A percentile compares a stretch with the other conserved stretches of the same genome.
phyloP scores from a whole-genome alignment of 495 filamentous ascomycete species.

The Penicillium bovifimosum region DNA sequence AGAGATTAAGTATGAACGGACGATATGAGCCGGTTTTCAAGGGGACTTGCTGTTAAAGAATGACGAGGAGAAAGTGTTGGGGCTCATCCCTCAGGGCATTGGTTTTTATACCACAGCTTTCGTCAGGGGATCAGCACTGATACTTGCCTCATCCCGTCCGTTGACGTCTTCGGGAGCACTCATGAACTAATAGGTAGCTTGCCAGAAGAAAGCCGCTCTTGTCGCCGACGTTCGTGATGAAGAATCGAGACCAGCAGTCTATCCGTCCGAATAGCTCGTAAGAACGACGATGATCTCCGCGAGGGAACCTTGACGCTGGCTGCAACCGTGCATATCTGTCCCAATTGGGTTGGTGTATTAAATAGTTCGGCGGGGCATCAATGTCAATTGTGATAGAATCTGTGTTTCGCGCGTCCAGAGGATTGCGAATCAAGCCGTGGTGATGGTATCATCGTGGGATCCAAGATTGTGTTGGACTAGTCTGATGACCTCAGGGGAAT shows the following conservation, averaged over 20 bases:
- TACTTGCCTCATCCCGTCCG: neutral
- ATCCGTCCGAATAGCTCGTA: conserved; percentile 1
- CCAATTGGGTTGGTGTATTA: neutral
- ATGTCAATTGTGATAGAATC: neutral
- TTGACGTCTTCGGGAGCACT: neutral
- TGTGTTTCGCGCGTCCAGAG: neutral
- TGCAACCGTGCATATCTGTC: neutral
- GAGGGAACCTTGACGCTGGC: neutral
- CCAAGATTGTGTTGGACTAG: neutral
- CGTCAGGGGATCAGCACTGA: neutral
- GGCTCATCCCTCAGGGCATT: conserved; percentile 2
- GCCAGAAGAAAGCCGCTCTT: neutral
- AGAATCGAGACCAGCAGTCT: conserved; percentile 12
- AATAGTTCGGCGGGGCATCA: conserved; percentile 10
- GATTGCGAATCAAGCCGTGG: neutral
- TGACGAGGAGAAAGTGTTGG: conserved; percentile 16
- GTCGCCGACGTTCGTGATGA: neutral
- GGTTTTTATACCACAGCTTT: conserved; percentile 2
- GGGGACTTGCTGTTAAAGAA: conserved; percentile 17
- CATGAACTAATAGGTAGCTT: neutral
- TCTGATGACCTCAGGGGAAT: neutral
- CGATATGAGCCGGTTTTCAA: conserved; percentile 21
- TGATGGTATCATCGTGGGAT: neutral
- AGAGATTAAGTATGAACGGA: conserved; percentile 25
- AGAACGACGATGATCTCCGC: conserved; percentile 7